Base-by-base conservation (phyloP, 2,329 filamentous ascomycete species). In the Arthrobotrys sphaeroides region DNA sequence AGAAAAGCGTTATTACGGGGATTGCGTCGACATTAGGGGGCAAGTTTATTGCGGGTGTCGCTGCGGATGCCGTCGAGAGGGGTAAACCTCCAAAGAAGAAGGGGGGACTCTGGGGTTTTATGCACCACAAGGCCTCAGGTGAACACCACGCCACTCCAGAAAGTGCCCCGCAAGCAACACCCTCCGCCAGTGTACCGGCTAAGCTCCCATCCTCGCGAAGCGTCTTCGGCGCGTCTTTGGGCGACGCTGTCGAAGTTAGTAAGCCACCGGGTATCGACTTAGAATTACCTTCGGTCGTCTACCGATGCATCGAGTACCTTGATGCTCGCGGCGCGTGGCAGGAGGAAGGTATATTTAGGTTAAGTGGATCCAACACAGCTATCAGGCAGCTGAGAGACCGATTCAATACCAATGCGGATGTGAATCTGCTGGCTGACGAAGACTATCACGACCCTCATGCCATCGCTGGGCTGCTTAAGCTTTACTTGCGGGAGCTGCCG, bases 401-500 rank as follows among this genome's bases (percentile, higher is more conserved):
- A 1, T 99, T 99, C 85, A 97, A 99, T 82, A 89, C 70, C 78
- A 94, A 99, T 84, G 91, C 94, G 49, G 95, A 99, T 81, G 88
- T 99, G 78, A 93, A 97, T 81, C 86, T 99, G 60, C 82, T 97
- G 24, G 88, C 87, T 1, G 94, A 94, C 73, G 51, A 55, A 55
- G 89, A 92, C 72, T 96, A 94, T 81, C 93, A 97, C 81, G 95
- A 99, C 82, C 94, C 99, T 24, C 94, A 99, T 82, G 95, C 95
- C 0, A 91, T 99, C 9, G 95, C 95, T 5, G 97, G 94, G 33
- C 85, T 99, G 53, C 87, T 99, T 80, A 99, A 99, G 84, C 86
- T 96, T 55, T 99, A 98, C 82, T 86, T 99, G 49, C 90, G 95
- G 65, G 95, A 99, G 83, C 85, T 99, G 62, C 95, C 95, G 3